These are phyloP conservation scores for Hortiboletus flavorubellus DNA, from an alignment of 768 basidiomycete genomes.

Conservation along the genomic window DNA sequence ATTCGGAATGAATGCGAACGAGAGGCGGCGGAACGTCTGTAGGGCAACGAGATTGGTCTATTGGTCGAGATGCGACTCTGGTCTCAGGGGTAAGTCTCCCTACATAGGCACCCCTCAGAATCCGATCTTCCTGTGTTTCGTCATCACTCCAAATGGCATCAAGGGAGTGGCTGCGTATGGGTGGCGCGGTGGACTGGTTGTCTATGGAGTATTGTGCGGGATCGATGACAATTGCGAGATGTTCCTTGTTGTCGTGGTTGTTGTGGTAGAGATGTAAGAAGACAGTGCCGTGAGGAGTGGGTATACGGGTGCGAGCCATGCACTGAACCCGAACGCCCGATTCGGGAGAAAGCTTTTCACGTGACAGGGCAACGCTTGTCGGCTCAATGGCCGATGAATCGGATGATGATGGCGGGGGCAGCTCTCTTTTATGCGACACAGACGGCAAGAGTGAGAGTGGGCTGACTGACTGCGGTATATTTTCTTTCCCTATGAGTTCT, in stretches of 20 bases:
- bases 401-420: conserved; percentile 23
- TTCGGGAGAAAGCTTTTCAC: neutral
- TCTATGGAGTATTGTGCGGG: conserved; percentile 72
- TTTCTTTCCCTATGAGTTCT: conserved; percentile 45
- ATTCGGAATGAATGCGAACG: conserved; percentile 96
- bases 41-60: conserved; percentile 12
- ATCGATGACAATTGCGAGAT: conserved; percentile 93
- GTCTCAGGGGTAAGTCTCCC: conserved; percentile 69
- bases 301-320: conserved; percentile 96
- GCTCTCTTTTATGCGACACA: conserved; percentile 38
- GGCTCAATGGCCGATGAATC: conserved; percentile 21
- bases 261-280: conserved; percentile 97
- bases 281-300: conserved; percentile 89
- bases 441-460: conserved; percentile 29
- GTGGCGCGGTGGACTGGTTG: conserved; percentile 36
- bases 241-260: conserved; percentile 88
- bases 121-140: conserved; percentile 92
- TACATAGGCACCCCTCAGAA: conserved; percentile 90
- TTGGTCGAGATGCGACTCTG: conserved; percentile 40
- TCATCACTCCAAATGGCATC: conserved; percentile 79
- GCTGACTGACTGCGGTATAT: conserved; percentile 34
- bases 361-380: conserved; percentile 4
- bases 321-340: conserved; percentile 69
- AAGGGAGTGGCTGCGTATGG: conserved; percentile 77
- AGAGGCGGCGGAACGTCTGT: conserved; percentile 65